phyloP scores from a whole-genome alignment of 2,329 filamentous ascomycete genomes.

The Fusarium pseudocircinatum region DNA sequence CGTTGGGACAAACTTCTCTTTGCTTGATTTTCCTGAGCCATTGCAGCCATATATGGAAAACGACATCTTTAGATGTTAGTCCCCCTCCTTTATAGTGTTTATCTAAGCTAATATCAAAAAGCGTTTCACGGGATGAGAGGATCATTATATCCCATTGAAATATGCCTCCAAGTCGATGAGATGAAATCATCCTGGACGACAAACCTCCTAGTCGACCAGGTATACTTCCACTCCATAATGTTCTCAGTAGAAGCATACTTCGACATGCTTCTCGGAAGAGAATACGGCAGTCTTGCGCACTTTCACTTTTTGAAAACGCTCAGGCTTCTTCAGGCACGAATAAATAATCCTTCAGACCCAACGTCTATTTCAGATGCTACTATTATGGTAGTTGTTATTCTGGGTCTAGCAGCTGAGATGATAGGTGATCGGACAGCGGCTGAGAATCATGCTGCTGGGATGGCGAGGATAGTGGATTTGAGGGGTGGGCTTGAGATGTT shows the following conservation, averaged over 20 bases:
- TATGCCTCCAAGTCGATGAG: constrained; percentile 28
- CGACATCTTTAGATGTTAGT: constrained; percentile 19
- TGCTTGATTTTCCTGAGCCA: constrained; percentile 34
- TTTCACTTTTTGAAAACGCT: constrained; percentile 36
- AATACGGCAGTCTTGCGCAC: constrained; percentile 6
- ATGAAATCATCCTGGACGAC: constrained; percentile 28
- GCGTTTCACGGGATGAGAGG: constrained; percentile 22
- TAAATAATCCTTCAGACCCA: background rate
- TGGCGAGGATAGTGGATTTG: constrained; percentile 29
- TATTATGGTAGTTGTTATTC: constrained; percentile 28
- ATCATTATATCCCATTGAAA: constrained; percentile 26
- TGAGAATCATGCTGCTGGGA: constrained; percentile 25
- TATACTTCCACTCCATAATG: constrained; percentile 32
- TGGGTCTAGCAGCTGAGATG: constrained; percentile 23
- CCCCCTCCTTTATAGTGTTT: rapidly evolving
- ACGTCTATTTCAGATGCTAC: constrained; percentile 21
- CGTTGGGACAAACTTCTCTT: constrained; percentile 26
- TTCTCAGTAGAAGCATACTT: constrained; percentile 28
- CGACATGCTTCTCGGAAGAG: background rate
- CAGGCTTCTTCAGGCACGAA: constrained; percentile 23
- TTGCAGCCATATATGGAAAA: constrained; percentile 35
- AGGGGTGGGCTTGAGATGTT: constrained; percentile 30
- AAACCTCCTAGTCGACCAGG: constrained; percentile 18
- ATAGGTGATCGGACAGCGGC: constrained; percentile 17
- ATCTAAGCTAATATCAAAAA: background rate